These are phyloP conservation scores for Nicotiana tomentosiformis DNA, from an alignment of 257 asterid species.

Conservation along the genomic window DNA sequence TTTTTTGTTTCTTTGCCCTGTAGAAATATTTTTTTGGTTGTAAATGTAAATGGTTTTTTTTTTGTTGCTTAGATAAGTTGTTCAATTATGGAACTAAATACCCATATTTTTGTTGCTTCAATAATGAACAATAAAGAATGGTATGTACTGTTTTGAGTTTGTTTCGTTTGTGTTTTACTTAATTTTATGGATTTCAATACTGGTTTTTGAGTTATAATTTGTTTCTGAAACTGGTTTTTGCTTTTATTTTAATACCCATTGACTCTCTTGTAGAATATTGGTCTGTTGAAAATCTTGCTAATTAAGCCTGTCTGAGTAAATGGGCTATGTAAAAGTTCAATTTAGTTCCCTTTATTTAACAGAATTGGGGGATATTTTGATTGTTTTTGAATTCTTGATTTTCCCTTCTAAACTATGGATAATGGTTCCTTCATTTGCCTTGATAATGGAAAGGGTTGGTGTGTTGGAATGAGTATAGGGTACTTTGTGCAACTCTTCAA, in stretches of 20 bases:
- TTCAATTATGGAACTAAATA: slow-evolving; percentile 24
- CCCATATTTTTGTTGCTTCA: slow-evolving; percentile 26
- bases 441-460: background rate
- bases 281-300: background rate
- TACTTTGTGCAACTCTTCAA: background rate
- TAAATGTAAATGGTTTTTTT: slow-evolving; percentile 3
- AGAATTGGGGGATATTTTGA: background rate
- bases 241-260: slow-evolving; percentile 3
- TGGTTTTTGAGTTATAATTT: background rate
- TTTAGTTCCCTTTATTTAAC: background rate
- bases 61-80: slow-evolving; percentile 22
- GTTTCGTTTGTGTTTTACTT: slow-evolving; percentile 9
- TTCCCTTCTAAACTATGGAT: background rate
- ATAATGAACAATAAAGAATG: slow-evolving; percentile 21
- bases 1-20: slow-evolving; percentile 19
- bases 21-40: slow-evolving; percentile 10
- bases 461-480: background rate
- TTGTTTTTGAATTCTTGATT: background rate
- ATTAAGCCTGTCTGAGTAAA: background rate
- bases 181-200: slow-evolving; percentile 12
- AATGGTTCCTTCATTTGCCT: background rate
- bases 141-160: slow-evolving; percentile 20
- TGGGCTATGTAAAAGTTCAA: background rate
- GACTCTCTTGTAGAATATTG: slow-evolving; percentile 13
- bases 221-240: slow-evolving; percentile 11